These are phyloP conservation scores for Cytospora chrysosperma DNA, from an alignment of 2,329 filamentous ascomycete genomes.

Conservation along the genomic window DNA sequence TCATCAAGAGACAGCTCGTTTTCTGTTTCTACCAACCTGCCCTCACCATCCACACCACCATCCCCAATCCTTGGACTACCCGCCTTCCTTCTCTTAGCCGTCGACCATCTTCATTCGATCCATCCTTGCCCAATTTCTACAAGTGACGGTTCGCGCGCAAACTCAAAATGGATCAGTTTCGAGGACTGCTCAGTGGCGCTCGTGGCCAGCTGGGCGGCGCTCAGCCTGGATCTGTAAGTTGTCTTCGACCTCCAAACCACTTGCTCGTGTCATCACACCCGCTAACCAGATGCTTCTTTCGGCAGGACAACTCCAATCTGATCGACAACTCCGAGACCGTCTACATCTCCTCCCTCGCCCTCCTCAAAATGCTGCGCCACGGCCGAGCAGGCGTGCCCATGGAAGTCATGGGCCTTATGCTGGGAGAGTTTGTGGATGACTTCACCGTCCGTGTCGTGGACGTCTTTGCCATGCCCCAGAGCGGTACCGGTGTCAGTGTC, in stretches of 20 bases:
- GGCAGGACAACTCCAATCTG: constrained; percentile 80
- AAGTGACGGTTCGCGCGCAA: background rate
- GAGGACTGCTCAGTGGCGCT: constrained; percentile 75
- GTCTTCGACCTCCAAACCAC: constrained; percentile 9
- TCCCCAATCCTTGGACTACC: background rate
- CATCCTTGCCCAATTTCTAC: background rate
- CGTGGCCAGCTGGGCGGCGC: constrained; percentile 66
- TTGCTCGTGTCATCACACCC: background rate
- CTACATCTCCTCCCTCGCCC: constrained; percentile 95
- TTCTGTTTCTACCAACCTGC: background rate
- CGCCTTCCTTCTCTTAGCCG: background rate
- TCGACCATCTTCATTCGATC: background rate
- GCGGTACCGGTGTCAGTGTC: constrained; percentile 95
- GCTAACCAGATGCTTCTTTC: constrained; percentile 23
- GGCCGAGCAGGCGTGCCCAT: constrained; percentile 96
- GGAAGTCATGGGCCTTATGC: constrained; percentile 99
- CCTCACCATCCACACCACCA: constrained; percentile 12
- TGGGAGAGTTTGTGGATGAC: constrained; percentile 98
- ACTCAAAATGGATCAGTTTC: constrained; percentile 80
- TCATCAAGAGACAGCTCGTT: background rate
- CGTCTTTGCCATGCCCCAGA: constrained; percentile 99
- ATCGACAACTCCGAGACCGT: constrained; percentile 99
- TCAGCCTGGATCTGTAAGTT: constrained; percentile 60
- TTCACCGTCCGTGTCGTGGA: constrained; percentile 98
- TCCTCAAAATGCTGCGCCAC: constrained; percentile 98